Base-by-base conservation (phyloP, 129 eudicot species). In the Ambrosia trifida region DNA sequence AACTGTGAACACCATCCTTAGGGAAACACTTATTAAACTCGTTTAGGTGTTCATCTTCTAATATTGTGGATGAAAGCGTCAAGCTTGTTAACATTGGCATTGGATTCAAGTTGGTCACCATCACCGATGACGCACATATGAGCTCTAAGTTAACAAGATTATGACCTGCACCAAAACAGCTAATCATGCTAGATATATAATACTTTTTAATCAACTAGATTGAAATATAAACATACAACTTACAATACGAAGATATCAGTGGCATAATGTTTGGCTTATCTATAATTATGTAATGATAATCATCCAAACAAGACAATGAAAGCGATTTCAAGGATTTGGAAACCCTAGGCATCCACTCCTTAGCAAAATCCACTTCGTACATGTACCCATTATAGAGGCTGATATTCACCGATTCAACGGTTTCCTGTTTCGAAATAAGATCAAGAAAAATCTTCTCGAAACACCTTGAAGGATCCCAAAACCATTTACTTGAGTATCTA, bases 81-180 rank as follows among this genome's bases (percentile, higher is more conserved):
- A 88, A 83, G 50, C 66, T 79, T 46, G 81, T 85, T 62, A 88
- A 83, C 54, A 53, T 85, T 10, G 80, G 83, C 95, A 88, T 80
- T 19, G 81, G 82, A 50, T 75, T 79, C 33, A 88, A 51, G 41
- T 86, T 83, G 51, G 81, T 83, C 40, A 88, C 72, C 0, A 91
- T 83, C 3, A 85, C 67, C 87, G 85, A 88, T 17, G 28, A 24
- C 28, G 11, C 59, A 52, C 0, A 17, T 12, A 17, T 52, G 11
- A 52, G 31, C 11, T 18, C 19, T 18, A 52, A 52, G 59, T 52
- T 52, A 52, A 18, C 31, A 52, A 52, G 59, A 52, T 52, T 52
- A 52, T 7, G 28, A 52, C 31, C 59, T 52, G 31, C 59, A 52
- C 9, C 32, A 43, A 43, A 24, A 24, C 28, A 24, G 28, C 28